Evolutionary conservation across 2,329 filamentous ascomycete genomes (phyloP).

Genomic region (Penicillium sp.): DNA sequence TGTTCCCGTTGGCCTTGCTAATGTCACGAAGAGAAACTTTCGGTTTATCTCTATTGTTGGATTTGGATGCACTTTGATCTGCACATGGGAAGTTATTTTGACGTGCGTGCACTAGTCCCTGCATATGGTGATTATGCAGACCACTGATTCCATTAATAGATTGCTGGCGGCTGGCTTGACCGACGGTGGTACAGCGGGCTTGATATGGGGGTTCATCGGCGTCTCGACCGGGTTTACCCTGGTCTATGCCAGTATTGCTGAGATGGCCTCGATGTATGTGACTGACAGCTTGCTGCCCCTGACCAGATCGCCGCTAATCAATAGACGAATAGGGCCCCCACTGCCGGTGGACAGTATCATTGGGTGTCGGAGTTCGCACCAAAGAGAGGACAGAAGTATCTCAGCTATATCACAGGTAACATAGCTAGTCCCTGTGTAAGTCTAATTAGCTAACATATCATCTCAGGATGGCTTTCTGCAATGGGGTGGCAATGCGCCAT

Average conservation of each 20-base stretch:
- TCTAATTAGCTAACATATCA: background rate
- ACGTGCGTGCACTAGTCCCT: slow-evolving; percentile 30
- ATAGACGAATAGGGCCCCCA: slow-evolving; percentile 36
- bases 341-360: slow-evolving; percentile 39
- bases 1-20: slow-evolving; percentile 2
- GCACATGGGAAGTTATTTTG: slow-evolving; percentile 46
- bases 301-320: background rate
- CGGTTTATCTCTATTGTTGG: slow-evolving; percentile 46
- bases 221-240: slow-evolving; percentile 33
- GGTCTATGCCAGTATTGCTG: slow-evolving; percentile 41
- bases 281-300: background rate
- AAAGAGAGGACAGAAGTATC: slow-evolving; percentile 38
- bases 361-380: slow-evolving; percentile 44
- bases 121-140: background rate
- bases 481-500: slow-evolving; percentile 48
- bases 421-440: background rate
- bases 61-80: slow-evolving; percentile 44
- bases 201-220: slow-evolving; percentile 40
- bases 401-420: slow-evolving; percentile 47
- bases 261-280: slow-evolving; percentile 46
- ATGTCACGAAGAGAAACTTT: slow-evolving; percentile 41
- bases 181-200: slow-evolving; percentile 39
- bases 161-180: slow-evolving; percentile 32
- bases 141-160: slow-evolving; percentile 22
- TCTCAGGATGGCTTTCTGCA: slow-evolving; percentile 43